Conservation (phyloP, 805 yeast species). For the Candida palmyrensis region DNA sequence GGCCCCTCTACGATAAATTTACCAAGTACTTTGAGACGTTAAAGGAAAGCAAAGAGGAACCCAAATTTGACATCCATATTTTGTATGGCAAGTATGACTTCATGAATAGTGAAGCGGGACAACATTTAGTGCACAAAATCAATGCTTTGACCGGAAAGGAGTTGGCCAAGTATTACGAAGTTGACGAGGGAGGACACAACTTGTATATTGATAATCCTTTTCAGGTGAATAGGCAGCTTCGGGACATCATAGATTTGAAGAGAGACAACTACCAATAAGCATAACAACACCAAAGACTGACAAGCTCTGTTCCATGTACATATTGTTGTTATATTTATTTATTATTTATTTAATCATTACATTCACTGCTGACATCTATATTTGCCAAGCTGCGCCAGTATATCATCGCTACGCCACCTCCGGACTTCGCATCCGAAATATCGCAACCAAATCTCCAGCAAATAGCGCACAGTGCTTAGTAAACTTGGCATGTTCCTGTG, state of each 20-base stretch:
- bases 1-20: constrained; percentile 61
- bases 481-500: constrained; percentile 1
- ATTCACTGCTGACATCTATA: background rate
- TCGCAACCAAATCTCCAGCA: too few species aligned
- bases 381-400: too few species aligned
- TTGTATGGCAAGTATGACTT: constrained; percentile 71
- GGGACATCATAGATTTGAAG: constrained; percentile 6
- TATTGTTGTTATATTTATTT: constrained; percentile 1
- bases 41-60: constrained; percentile 13
- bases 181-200: constrained; percentile 40
- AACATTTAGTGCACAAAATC: constrained; percentile 20
- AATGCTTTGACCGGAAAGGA: constrained; percentile 14
- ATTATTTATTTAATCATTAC: constrained; percentile 2
- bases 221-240: constrained; percentile 28
- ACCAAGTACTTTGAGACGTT: constrained; percentile 21
- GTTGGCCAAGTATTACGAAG: constrained; percentile 16
- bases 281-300: too few species aligned
- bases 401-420: too few species aligned
- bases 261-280: background rate
- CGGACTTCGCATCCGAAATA: too few species aligned
- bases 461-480: too few species aligned
- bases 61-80: constrained; percentile 35
- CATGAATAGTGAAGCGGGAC: constrained; percentile 60
- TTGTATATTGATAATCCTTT: constrained; percentile 42
- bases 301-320: background rate